A percentile compares a stretch with the other conserved stretches of the same genome.
Conservation (phyloP, 2,329 filamentous ascomycete species). For the Colletotrichum lupini region DNA sequence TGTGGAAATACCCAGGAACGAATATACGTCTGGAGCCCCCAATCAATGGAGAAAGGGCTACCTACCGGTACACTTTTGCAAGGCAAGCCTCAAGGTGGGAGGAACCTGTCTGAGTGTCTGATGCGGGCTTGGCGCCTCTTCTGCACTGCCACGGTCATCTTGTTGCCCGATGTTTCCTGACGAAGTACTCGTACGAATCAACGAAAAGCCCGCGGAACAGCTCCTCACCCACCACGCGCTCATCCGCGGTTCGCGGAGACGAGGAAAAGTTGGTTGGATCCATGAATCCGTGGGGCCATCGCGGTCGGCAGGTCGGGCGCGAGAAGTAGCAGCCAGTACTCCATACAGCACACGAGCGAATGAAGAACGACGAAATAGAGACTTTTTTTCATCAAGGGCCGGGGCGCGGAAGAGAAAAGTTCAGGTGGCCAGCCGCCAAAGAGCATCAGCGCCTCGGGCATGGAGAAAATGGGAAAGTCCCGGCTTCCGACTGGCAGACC, state of each 20-base stretch:
- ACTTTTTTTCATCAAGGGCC: neutral
- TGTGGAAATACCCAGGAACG: neutral
- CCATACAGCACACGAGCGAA: neutral
- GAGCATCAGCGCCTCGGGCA: too few relatives aligned
- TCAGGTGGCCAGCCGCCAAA: too few relatives aligned
- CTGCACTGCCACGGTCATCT: conserved; percentile 23
- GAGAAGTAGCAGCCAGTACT: neutral
- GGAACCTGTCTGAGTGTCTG: neutral
- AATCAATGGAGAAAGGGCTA: conserved; percentile 5
- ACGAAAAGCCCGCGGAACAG: neutral
- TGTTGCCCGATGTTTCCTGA: neutral
- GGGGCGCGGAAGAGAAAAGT: neutral
- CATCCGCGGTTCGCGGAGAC: neutral
- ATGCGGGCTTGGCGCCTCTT: conserved; percentile 23
- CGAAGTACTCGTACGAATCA: neutral
- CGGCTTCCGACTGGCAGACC: neutral
- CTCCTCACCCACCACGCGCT: neutral
- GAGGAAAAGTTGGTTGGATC: neutral
- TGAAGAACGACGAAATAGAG: neutral
- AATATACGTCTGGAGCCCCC: neutral
- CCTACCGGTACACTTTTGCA: too few relatives aligned
- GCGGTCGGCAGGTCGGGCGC: neutral
- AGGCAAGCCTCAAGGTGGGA: neutral
- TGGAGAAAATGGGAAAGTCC: neutral
- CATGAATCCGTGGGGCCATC: neutral